Evolutionary conservation across 306 rosid genomes (phyloP).

Genomic region (Cicer chorassanicum): DNA sequence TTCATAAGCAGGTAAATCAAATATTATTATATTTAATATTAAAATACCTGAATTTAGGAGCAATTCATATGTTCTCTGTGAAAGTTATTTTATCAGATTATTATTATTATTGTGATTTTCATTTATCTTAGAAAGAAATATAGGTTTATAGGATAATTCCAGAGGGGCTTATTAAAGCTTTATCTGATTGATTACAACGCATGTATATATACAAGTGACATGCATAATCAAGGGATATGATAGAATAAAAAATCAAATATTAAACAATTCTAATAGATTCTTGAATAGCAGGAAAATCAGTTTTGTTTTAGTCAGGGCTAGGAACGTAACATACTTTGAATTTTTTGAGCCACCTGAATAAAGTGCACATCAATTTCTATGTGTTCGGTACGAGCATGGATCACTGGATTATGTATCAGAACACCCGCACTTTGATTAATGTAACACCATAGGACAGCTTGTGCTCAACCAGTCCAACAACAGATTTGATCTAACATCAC

Average conservation of each 20-base stretch:
- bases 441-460: background rate
- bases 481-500: background rate
- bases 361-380: background rate
- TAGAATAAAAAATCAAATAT: background rate
- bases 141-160: background rate
- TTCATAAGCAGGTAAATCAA: constrained; percentile 76
- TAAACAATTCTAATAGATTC: background rate
- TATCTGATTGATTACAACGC: background rate
- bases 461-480: background rate
- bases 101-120: no score
- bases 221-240: background rate
- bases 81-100: no score
- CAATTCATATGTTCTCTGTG: no score
- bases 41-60: no score
- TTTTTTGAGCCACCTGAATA: background rate
- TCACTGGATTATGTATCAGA: background rate
- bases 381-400: background rate
- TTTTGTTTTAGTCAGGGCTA: background rate
- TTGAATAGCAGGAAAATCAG: background rate
- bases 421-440: background rate
- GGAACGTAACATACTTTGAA: background rate
- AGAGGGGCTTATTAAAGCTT: background rate
- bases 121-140: background rate
- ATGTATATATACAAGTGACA: background rate
- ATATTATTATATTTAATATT: no score